Base-by-base conservation (phyloP, 768 basidiomycete species). In the Mycena olivaceomarginata region DNA sequence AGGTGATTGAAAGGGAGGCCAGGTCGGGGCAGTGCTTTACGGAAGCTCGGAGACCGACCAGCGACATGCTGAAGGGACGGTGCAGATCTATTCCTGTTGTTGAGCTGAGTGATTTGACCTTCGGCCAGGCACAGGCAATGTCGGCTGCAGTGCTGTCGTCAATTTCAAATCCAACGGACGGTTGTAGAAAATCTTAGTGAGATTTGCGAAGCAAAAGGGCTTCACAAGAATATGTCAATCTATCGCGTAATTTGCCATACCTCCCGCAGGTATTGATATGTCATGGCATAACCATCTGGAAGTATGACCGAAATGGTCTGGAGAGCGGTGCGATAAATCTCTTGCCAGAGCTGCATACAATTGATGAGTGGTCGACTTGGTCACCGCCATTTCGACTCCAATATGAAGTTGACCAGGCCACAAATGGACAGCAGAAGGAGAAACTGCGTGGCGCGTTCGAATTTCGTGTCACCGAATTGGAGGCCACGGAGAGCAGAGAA, bases 101-200 rank as follows among this genome's bases (percentile, higher is more conserved):
- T 11, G 40, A 12, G 16, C 13, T 2, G 20, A 25, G 40, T 12
- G 40, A 20, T 43, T 39, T 40, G 10, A 69, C 18, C 12, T 39
- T 40, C 20, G 56, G 67, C 67, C 67, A 69, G 4, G 67, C 67
- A n/a, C 53, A n/a, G 51, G 56, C 53, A 37, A 69, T 69, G 5
- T 69, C 53, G 53, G 25, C 51, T 39, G 66, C 66, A 9, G 31
- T n/a, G n/a, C 40, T 10, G 43, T 70, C 59, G 31, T 70, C 69
- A 16, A 62, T 46, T 59, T 62, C 69, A 31, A 70, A 62, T 20
- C 59, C 69, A 18, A 22, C n/a, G 5, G 59, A 31, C 0, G 43
- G 31, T 7, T 13, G 9, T 12, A 70, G 69, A 6, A 7, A 2
- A 70, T 12, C 10, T 46, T 37, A 5, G 46, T 63, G 69, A 70